A percentile compares a stretch with the other conserved stretches of the same genome.
Evolutionary conservation across 768 basidiomycete genomes (phyloP).

Genomic region (Lactarius indigo): DNA sequence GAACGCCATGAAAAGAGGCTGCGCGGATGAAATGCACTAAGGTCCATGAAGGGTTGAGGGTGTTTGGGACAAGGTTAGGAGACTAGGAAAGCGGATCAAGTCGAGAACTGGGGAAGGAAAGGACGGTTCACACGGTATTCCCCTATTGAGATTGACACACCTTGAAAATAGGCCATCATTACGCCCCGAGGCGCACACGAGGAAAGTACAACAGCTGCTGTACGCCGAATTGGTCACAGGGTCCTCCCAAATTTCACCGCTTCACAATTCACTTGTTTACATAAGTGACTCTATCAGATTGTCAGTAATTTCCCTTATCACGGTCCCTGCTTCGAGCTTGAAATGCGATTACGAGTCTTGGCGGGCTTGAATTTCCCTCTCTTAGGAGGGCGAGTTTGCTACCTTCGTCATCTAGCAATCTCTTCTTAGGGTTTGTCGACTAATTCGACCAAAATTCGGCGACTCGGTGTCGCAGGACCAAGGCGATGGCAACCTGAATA

Average conservation of each 20-base stretch:
- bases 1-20: conserved; percentile 5
- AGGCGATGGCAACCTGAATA: too few relatives aligned
- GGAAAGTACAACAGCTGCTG: background rate
- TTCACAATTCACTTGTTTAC: background rate
- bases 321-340: too few relatives aligned
- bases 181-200: background rate
- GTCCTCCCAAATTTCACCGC: too few relatives aligned
- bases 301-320: background rate
- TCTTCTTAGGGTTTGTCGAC: background rate
- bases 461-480: too few relatives aligned
- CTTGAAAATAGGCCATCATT: background rate
- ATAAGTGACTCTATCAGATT: background rate
- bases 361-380: background rate
- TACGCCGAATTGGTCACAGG: background rate
- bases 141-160: background rate
- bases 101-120: background rate
- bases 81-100: background rate
- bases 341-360: background rate
- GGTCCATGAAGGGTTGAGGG: background rate
- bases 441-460: too few relatives aligned
- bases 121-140: background rate
- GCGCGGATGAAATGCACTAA: conserved; percentile 5
- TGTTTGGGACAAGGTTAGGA: too few relatives aligned
- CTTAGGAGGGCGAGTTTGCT: background rate
- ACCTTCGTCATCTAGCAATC: background rate